Base-by-base conservation (phyloP, 2,329 filamentous ascomycete genomes). In the Neofusicoccum ribis region DNA sequence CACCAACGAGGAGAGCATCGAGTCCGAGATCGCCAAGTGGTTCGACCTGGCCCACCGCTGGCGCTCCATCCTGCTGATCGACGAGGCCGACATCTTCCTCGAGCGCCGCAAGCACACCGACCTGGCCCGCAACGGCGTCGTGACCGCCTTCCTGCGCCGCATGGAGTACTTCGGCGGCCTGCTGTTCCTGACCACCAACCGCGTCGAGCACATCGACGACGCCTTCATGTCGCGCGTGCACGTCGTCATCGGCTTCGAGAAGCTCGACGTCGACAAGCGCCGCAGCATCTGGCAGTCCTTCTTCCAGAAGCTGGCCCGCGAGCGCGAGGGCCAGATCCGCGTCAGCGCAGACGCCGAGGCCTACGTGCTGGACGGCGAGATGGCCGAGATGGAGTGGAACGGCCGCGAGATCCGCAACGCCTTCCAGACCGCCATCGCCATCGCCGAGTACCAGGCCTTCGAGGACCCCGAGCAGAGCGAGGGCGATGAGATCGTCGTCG, bases 91-190 rank as follows among this genome's bases (percentile, higher is more conserved):
- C 66, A 81, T 85, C 3, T 85, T 84, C 71, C 79, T 85, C 72
- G 79, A 80, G 1, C 75, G 80, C 71, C 77, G 83, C 3, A 75
- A 81, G 62, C 77, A 78, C 44, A 75, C 76, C 43, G 80, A 85
- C 68, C 77, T 85, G n/a, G 74, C 76, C 46, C 77, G 82, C n/a
- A 85, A 85, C 70, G 82, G 80, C 59, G 74, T 85, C 3, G 69
- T 70, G 1, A 69, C 68, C 70, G 70, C 50, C 1, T 65, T 65
- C 39, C 46, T 65, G 5, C 51, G 63, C 15, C 20, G 27, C 2
- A 36, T 65, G 27, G 63, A 65, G 23, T 65, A 59, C 31, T 59
- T 56, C 17, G 31, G 65, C 11, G 74, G 74, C 50, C 71, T 72
- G 46, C 69, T 77, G 63, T 76, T 76, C 51, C 69, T 77, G 8